phyloP scores from a whole-genome alignment of 192 early-diverging fungal genomes.

The Podila verticillata region DNA sequence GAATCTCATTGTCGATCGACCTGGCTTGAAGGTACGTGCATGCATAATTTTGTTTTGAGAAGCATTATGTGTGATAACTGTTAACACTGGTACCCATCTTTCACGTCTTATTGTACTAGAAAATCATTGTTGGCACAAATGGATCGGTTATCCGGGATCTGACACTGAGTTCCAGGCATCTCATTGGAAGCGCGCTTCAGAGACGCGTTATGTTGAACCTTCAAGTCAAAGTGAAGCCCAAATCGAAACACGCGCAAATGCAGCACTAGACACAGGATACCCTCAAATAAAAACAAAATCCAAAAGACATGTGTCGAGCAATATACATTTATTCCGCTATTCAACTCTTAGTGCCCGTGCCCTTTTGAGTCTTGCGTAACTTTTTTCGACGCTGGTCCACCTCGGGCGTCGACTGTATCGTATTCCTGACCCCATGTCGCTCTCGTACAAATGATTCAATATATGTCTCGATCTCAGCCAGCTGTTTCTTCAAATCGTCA shows the following conservation, averaged over 20 bases:
- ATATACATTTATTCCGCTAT: too few species aligned
- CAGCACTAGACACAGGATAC: not conserved
- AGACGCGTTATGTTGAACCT: slow-evolving; percentile 59
- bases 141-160: slow-evolving; percentile 58
- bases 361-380: too few species aligned
- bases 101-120: slow-evolving; percentile 25
- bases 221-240: slow-evolving; percentile 58
- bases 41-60: not conserved
- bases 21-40: slow-evolving; percentile 34
- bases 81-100: not conserved
- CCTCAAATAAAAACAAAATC: too few species aligned
- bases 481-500: too few species aligned
- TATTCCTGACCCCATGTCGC: too few species aligned
- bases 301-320: too few species aligned
- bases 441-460: too few species aligned
- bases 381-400: too few species aligned
- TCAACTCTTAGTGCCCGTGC: too few species aligned
- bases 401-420: too few species aligned
- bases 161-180: slow-evolving; percentile 37
- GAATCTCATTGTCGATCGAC: slow-evolving; percentile 58
- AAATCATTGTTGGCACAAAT: slow-evolving; percentile 62
- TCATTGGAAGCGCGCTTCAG: slow-evolving; percentile 51
- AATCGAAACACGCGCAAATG: not conserved
- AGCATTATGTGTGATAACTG: too few species aligned
- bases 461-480: too few species aligned